phyloP scores from a whole-genome alignment of 371 early-diverging fungal species.

The Lichtheimia hyalospora region DNA sequence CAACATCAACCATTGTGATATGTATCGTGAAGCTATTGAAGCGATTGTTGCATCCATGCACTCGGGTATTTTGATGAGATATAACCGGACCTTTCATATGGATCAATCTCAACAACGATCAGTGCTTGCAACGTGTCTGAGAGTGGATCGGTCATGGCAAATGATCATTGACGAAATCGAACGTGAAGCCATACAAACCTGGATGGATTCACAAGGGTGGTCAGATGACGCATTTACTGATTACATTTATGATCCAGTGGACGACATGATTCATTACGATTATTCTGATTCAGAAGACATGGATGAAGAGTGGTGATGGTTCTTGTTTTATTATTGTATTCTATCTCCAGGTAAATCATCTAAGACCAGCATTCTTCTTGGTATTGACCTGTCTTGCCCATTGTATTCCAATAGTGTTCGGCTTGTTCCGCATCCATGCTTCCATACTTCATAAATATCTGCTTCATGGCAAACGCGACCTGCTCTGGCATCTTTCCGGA shows the following conservation, averaged over 20 bases:
- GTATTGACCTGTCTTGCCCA: conserved; percentile 72
- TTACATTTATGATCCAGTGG: too few relatives aligned
- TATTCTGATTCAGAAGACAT: background rate
- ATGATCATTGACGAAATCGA: too few relatives aligned
- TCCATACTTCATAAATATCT: conserved; percentile 60
- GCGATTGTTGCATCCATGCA: background rate
- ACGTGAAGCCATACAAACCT: too few relatives aligned
- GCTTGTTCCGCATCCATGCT: conserved; percentile 61
- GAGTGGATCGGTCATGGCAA: too few relatives aligned
- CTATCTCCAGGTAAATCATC: background rate
- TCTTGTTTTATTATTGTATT: too few relatives aligned
- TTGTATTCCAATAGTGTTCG: conserved; percentile 48
- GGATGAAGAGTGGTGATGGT: background rate
- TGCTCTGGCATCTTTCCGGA: conserved; percentile 84
- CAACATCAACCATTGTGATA: background rate
- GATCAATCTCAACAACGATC: background rate
- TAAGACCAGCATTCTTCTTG: conserved; percentile 89
- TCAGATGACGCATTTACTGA: too few relatives aligned
- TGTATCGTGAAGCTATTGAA: background rate
- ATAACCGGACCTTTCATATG: background rate
- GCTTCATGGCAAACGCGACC: conserved; percentile 72
- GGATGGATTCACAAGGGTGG: too few relatives aligned
- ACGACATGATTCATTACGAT: too few relatives aligned
- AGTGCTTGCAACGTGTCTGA: too few relatives aligned
- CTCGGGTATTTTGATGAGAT: background rate